Evolutionary conservation across 2,329 filamentous ascomycete genomes (phyloP).

Genomic region (Escovopsis weberi): DNA sequence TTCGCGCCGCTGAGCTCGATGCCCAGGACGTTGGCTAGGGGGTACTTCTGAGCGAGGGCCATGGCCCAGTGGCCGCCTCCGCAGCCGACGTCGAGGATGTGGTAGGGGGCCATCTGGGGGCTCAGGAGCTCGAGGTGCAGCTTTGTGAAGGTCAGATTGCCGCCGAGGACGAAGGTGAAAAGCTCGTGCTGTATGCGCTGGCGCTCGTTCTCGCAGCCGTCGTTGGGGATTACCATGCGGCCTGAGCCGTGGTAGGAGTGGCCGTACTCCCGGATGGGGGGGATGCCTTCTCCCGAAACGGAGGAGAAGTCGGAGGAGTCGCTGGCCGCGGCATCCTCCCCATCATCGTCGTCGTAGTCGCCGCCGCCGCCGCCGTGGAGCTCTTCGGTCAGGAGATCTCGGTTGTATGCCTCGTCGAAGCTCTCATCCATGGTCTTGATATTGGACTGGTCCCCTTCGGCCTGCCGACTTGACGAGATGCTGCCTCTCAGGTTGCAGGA

Average conservation of each 20-base stretch:
- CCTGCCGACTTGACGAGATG: too few species aligned
- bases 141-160: conserved; percentile 16
- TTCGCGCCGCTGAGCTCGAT: conserved; percentile 28
- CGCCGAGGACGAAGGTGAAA: conserved; percentile 20
- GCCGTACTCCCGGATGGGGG: conserved; percentile 19
- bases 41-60: conserved; percentile 26
- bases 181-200: conserved; percentile 20
- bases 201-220: conserved; percentile 18
- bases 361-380: not conserved
- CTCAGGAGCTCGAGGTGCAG: conserved; percentile 15
- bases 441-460: too few species aligned
- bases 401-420: too few species aligned
- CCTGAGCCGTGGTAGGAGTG: conserved; percentile 24
- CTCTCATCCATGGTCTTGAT: too few species aligned
- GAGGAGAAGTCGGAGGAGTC: conserved; percentile 20
- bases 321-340: conserved; percentile 11
- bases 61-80: conserved; percentile 29
- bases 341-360: conserved; percentile 11
- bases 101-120: conserved; percentile 8
- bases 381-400: too few species aligned
- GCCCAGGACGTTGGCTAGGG: conserved; percentile 24
- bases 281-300: conserved; percentile 19
- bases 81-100: conserved; percentile 27
- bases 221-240: conserved; percentile 19
- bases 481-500: too few species aligned